Conservation (phyloP, 2,329 filamentous ascomycete genomes). For the Cladosporium phlei region DNA sequence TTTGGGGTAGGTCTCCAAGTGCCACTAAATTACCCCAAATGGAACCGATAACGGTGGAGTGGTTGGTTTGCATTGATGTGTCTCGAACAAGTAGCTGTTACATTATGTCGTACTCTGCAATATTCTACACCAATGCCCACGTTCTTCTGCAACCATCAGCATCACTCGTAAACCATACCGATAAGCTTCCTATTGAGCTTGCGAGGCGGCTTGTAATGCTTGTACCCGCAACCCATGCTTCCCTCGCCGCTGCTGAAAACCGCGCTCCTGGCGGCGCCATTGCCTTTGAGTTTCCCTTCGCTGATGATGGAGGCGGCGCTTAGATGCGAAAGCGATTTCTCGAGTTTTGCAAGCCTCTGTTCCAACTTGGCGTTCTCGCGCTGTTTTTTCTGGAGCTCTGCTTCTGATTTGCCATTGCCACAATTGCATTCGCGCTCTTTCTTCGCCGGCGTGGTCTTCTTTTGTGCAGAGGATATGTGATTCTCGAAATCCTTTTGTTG, state of each 20-base stretch:
- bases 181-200: slow-evolving; percentile 4
- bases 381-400: slow-evolving; percentile 2
- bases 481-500: slow-evolving; percentile 1
- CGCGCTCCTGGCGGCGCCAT: no score
- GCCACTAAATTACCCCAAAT: no score
- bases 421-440: not conserved
- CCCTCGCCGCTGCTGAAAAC: no score
- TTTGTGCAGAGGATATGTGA: not conserved
- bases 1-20: no score
- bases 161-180: slow-evolving; percentile 2
- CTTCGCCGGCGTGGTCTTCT: not conserved
- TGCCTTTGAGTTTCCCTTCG: no score
- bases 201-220: slow-evolving; percentile 7
- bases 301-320: no score
- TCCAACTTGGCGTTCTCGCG: slow-evolving; percentile 7
- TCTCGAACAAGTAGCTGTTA: no score
- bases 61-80: no score
- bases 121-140: no score
- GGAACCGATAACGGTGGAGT: no score
- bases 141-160: no score
- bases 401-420: not conserved
- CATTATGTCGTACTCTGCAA: no score
- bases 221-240: slow-evolving; percentile 1
- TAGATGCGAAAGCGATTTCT: slow-evolving; percentile 3
- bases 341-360: slow-evolving; percentile 4